Evolutionary conservation across 768 basidiomycete species (phyloP).

Genomic region (Hygrophorus pudorinus): DNA sequence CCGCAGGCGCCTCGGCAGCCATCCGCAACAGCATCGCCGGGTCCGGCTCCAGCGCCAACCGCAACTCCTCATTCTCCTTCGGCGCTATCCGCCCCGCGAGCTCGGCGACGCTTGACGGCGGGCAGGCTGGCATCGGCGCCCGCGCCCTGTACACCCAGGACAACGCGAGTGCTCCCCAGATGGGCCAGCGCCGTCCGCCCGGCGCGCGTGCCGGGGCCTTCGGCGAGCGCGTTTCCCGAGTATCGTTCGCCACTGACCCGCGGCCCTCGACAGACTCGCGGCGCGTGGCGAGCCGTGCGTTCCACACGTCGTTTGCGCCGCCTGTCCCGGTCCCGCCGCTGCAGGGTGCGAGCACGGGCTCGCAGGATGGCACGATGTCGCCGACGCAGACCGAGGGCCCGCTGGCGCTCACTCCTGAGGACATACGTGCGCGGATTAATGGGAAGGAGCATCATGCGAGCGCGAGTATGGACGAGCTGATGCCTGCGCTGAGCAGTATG

Average conservation of each 20-base stretch:
- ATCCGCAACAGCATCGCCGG: slow-evolving; percentile 59
- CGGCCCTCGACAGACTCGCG: slow-evolving; percentile 31
- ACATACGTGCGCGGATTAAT: slow-evolving; percentile 36
- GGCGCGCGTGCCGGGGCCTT: slow-evolving; percentile 29
- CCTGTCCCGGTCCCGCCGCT: slow-evolving; percentile 20
- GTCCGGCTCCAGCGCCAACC: slow-evolving; percentile 16
- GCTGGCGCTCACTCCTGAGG: slow-evolving; percentile 44
- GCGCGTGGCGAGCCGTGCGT: slow-evolving; percentile 21
- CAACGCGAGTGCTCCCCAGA: slow-evolving; percentile 19
- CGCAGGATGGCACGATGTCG: slow-evolving; percentile 15
- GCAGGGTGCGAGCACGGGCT: slow-evolving; percentile 6
- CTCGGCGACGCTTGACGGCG: slow-evolving; percentile 31
- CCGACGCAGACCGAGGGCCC: slow-evolving; percentile 32
- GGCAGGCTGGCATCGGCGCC: slow-evolving; percentile 29
- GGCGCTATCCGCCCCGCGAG: slow-evolving; percentile 43
- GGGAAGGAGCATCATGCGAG: slow-evolving; percentile 14
- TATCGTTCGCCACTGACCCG: slow-evolving; percentile 29
- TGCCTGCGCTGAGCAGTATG: slow-evolving; percentile 63
- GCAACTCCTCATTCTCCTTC: slow-evolving; percentile 45
- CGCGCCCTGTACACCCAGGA: slow-evolving; percentile 17
- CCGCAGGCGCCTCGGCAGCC: slow-evolving; percentile 62
- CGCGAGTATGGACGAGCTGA: slow-evolving; percentile 40
- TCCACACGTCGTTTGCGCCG: slow-evolving; percentile 30
- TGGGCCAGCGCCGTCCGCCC: slow-evolving; percentile 41
- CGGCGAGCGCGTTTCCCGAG: slow-evolving; percentile 36